Conservation (phyloP, 2,329 filamentous ascomycete species). For the Exophiala oligosperma region DNA sequence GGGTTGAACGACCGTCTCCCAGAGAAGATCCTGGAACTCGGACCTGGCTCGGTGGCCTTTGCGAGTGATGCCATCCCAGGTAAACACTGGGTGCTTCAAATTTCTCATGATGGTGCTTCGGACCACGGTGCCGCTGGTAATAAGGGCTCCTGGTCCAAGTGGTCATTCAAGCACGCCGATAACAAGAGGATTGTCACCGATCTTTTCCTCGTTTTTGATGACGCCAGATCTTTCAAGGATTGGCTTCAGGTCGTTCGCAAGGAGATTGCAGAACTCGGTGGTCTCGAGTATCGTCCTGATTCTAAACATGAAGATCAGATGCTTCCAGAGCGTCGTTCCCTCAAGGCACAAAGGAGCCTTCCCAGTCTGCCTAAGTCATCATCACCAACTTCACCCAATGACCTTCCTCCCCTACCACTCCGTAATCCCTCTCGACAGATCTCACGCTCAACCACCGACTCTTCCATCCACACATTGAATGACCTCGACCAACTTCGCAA, state of each 20-base stretch:
- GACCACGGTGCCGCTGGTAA: conserved; percentile 29
- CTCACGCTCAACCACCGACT: conserved; percentile 43
- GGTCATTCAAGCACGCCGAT: conserved; percentile 40
- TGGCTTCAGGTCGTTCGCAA: conserved; percentile 48
- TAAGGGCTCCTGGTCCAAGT: conserved; percentile 37
- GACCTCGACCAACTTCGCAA: conserved; percentile 14
- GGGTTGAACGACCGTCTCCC: conserved; percentile 47
- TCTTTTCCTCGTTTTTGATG: conserved; percentile 46
- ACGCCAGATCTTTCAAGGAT: conserved; percentile 44
- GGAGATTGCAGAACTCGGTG: conserved; percentile 48
- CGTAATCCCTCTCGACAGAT: conserved; percentile 7
- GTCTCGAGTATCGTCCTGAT: conserved; percentile 44
- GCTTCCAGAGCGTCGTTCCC: conserved; percentile 1
- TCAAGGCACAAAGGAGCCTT: conserved; percentile 18
- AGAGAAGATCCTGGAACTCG: conserved; percentile 48
- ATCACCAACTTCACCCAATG: conserved; percentile 3
- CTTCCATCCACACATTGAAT: conserved; percentile 38
- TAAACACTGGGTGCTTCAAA: conserved; percentile 49
- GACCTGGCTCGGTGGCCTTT: conserved; percentile 48
- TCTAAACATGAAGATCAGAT: conserved; percentile 25
- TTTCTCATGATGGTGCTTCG: conserved; percentile 36
- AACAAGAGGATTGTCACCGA: conserved; percentile 39
- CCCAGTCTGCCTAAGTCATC: conserved; percentile 12
- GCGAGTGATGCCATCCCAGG: conserved; percentile 52
- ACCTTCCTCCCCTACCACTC: conserved; percentile 13